Base-by-base conservation (phyloP, 176 grass and related monocot species). In the Tillandsia fasciculata region DNA sequence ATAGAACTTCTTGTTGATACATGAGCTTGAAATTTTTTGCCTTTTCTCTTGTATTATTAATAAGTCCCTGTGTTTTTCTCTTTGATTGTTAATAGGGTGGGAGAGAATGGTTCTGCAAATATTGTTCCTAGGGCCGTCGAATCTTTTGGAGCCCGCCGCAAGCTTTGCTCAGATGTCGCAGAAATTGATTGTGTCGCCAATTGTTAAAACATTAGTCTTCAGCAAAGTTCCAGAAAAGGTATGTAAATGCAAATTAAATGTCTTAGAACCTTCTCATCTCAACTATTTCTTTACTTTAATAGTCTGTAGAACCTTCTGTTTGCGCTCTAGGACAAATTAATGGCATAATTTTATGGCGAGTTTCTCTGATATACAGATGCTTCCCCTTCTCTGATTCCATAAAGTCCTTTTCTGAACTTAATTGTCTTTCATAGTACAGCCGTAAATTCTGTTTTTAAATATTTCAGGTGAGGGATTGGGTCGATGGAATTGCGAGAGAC, bases 191-290 rank as follows among this genome's bases (percentile, higher is more conserved):
- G 93, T 97, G 26, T 97, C 93, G n/a, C 93, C 93, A 12, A 97
- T 92, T 69, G 89, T 97, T 3, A 97, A 97, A 72, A 97, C 89
- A 42, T 83, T 97, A 1, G 89, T 92, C 61, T 97, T 97, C 77
- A 92, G 84, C 77, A 97, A 97, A 87, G 93, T 92, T 20, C 93
- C 93, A 58, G 93, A 97, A 64, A 97, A 97, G 86, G 93, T 92
- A 79, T 63, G 73, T 47, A n/a, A 33, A 48, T 22, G 50, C 9
- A 24, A 18, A 63, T 23, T 12, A 76, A 29, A 24, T 47, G 11
- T n/a, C 56, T 42, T 52, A 53, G n/a, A 24, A 8, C 11, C 67
- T 50, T 70, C n/a, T 50, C 14, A 17, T 49, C 15, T 49, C 17
- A 3, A 70, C 18, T 47, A 70, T 51, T 68, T 68, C 11, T 24